Conservation (phyloP, 129 eudicot genomes). For the Kitagawia praeruptora region DNA sequence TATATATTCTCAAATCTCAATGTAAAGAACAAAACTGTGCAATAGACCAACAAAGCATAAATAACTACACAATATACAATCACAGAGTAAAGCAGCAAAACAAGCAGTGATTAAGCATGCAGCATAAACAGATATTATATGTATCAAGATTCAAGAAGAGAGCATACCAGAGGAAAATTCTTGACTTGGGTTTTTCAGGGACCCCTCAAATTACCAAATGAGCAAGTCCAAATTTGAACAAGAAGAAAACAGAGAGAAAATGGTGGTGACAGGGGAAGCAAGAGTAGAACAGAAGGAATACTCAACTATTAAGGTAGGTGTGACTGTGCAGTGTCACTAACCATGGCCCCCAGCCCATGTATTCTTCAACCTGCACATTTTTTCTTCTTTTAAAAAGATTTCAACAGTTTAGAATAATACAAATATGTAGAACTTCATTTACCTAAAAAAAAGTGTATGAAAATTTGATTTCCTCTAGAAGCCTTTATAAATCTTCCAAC, state of each 20-base stretch:
- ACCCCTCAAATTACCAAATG: constrained; percentile 9
- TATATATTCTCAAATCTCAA: background rate
- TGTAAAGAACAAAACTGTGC: background rate
- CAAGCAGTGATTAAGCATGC: background rate
- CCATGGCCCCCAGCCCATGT: constrained; percentile 26
- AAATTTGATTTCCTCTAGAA: background rate
- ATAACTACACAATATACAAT: background rate
- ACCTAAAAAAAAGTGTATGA: background rate
- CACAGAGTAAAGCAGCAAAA: background rate
- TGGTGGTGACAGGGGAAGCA: constrained; percentile 10
- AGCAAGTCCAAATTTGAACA: constrained; percentile 11
- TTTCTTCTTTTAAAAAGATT: background rate
- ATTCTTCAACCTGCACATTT: background rate
- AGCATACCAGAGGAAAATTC: constrained; percentile 28
- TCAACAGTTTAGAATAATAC: background rate
- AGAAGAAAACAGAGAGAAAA: constrained; percentile 7
- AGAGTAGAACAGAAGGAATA: constrained; percentile 27
- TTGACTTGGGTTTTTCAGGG: constrained; percentile 10
- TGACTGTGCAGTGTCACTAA: constrained; percentile 16
- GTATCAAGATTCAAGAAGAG: background rate
- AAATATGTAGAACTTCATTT: background rate
- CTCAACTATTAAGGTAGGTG: constrained; percentile 26
- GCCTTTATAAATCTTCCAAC: background rate
- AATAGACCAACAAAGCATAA: constrained; percentile 3
- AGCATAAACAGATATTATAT: constrained; percentile 9